phyloP scores from a whole-genome alignment of 257 asterid species.

The Solanum tarijense region DNA sequence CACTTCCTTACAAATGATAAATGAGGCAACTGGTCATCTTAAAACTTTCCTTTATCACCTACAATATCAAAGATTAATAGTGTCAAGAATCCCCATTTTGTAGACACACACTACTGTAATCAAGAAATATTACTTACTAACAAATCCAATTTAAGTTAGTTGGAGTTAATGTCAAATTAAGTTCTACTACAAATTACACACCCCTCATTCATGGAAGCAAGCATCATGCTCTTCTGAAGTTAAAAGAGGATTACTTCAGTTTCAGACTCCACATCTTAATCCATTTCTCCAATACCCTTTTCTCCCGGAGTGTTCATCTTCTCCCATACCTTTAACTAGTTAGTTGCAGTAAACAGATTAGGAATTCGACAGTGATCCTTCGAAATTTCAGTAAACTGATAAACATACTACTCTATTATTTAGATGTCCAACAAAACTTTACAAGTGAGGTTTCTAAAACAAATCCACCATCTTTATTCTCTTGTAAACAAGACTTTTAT shows the following conservation, averaged over 20 bases:
- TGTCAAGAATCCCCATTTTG: not conserved
- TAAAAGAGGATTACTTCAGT: not conserved
- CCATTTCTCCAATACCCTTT: not conserved
- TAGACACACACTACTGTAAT: not conserved
- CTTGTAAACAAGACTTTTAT: not conserved
- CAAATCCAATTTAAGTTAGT: not conserved
- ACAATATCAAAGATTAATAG: constrained; percentile 1
- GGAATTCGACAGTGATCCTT: not conserved
- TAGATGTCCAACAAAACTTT: not conserved
- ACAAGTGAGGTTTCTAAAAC: not conserved
- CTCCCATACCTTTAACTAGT: not conserved
- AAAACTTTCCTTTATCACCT: constrained; percentile 12
- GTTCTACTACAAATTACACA: not conserved
- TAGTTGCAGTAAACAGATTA: not conserved
- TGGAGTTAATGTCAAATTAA: not conserved
- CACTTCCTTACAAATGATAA: not conserved
- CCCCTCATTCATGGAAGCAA: not conserved
- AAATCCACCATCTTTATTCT: not conserved
- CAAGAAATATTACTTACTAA: not conserved
- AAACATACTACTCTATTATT: not conserved
- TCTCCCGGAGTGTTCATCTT: not conserved
- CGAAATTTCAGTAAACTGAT: not conserved
- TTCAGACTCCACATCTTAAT: not conserved
- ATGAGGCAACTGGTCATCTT: not conserved
- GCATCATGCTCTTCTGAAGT: not conserved